Percentiles rank a stretch among this genome's conserved stretches.
These are phyloP conservation scores for Podosphaera fusca DNA, from an alignment of 2,329 filamentous ascomycete species.

Conservation along the genomic window DNA sequence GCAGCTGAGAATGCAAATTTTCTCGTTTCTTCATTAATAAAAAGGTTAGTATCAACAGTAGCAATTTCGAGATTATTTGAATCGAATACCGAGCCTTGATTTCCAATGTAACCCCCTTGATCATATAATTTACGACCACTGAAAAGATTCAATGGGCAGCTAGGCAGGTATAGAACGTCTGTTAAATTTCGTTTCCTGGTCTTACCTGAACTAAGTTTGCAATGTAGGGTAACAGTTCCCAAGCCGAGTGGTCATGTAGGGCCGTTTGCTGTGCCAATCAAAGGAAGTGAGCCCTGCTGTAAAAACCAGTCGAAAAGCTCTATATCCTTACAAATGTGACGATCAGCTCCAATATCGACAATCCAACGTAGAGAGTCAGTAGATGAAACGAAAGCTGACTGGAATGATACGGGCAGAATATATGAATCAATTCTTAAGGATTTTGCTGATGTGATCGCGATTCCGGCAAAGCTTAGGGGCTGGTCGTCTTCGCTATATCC, in stretches of 20 bases:
- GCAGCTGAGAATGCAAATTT: not conserved
- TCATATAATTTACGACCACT: not conserved
- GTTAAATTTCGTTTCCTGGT: not conserved
- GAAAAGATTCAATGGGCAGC: not conserved
- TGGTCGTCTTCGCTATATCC: not conserved
- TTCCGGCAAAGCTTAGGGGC: not conserved
- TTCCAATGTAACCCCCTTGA: not conserved
- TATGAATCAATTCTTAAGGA: not conserved
- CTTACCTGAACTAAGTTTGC: not conserved
- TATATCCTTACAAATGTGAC: not conserved
- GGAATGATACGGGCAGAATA: not conserved
- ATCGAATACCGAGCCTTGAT: conserved; percentile 1
- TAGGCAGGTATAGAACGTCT: not conserved
- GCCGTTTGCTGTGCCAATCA: not conserved
- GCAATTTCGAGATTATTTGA: not conserved
- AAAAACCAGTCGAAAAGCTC: conserved; percentile 1
- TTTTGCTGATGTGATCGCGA: not conserved
- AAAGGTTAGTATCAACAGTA: not conserved
- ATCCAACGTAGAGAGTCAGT: not conserved
- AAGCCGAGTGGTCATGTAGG: not conserved
- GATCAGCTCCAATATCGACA: not conserved
- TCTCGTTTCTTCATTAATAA: not conserved
- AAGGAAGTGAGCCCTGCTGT: not conserved
- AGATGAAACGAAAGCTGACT: not conserved
- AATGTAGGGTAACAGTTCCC: not conserved